These are phyloP conservation scores for Jatropha podagrica DNA, from an alignment of 441 rosid genomes.

Conservation along the genomic window DNA sequence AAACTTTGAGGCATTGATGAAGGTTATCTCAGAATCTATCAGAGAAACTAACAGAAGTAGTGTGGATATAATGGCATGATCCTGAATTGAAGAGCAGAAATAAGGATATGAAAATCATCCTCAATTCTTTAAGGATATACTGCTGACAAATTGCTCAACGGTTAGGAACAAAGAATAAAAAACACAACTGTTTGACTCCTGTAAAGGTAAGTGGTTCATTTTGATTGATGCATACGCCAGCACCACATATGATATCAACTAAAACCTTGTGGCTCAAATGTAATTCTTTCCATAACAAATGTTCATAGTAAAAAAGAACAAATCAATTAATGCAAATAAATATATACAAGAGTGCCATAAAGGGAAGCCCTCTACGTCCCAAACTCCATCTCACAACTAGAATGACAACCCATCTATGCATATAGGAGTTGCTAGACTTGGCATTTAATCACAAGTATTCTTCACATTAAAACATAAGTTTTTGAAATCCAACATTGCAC, in stretches of 20 bases:
- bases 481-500: background rate
- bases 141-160: background rate
- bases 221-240: background rate
- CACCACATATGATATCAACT: background rate
- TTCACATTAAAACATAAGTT: background rate
- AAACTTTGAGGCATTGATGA: conserved; percentile 11
- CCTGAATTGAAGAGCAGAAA: background rate
- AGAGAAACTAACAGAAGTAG: background rate
- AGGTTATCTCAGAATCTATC: background rate
- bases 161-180: background rate
- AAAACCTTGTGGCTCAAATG: background rate
- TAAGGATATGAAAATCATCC: background rate
- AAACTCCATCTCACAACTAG: background rate
- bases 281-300: background rate
- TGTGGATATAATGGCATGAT: background rate
- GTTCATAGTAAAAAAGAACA: background rate
- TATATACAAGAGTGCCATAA: no score
- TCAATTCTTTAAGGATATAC: background rate
- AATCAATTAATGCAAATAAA: background rate
- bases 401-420: background rate
- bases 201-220: background rate
- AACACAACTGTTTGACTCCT: no score
- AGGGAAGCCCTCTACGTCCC: background rate
- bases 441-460: background rate
- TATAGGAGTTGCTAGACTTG: background rate